Percentiles rank a stretch among this genome's conserved stretches.
Evolutionary conservation across 306 rosid species (phyloP).

Genomic region (Luffa acutangula): DNA sequence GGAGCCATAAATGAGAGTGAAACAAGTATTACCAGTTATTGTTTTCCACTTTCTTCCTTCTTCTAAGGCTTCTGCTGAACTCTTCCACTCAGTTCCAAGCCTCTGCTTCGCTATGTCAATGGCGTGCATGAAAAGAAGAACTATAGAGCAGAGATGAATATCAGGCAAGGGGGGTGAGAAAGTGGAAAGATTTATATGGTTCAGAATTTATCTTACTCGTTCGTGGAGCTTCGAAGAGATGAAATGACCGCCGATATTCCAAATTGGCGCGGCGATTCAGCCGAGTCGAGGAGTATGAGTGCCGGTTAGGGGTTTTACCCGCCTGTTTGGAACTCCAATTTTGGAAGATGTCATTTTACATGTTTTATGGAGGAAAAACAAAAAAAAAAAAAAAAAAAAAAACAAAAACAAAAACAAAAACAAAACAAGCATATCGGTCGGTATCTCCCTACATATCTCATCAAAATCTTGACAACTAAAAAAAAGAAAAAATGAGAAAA

Average conservation of each 20-base stretch:
- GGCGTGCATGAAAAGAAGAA: neutral
- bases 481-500: too few species aligned
- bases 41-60: neutral
- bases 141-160: neutral
- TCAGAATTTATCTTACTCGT: neutral
- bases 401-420: too few species aligned
- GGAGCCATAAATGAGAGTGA: neutral
- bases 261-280: neutral
- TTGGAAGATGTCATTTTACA: too few species aligned
- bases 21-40: neutral
- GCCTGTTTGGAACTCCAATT: too few species aligned
- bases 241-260: neutral
- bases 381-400: too few species aligned
- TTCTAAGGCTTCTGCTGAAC: neutral
- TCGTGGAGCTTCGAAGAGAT: neutral
- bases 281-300: neutral
- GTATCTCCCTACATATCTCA: too few species aligned
- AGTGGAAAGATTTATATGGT: neutral
- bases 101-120: neutral
- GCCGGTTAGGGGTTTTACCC: neutral
- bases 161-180: neutral
- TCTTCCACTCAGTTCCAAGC: neutral
- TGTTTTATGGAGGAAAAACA: too few species aligned
- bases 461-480: too few species aligned
- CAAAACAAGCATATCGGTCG: too few species aligned